Evolutionary conservation across 2,329 filamentous ascomycete species (phyloP), one percentile per base, ranked within the genome.

Genomic region (Cyclaneusma minus): DNA sequence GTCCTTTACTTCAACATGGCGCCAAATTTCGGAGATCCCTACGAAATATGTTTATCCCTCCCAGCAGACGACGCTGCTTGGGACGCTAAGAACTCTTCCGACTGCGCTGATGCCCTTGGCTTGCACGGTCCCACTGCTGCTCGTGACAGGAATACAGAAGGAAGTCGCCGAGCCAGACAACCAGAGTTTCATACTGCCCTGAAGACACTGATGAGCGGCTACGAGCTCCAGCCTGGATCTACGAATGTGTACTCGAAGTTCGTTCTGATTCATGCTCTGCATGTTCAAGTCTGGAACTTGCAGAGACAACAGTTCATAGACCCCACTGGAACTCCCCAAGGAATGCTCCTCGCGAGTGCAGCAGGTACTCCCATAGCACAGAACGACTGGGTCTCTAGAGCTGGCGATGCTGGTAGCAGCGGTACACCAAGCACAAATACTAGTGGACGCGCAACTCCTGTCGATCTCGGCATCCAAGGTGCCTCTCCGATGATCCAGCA

Each of bases 211-310:
- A 56, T 79, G 29, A 62, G 75, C 34, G 62, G 57, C 7, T 61
- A 64, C 35, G 59, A 66, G 24, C 67, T 81, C 28, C 65, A 69
- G 30, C 65, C 68, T 3, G 65, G 69, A 22, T 65, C 64, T 13
- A 82, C 76, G 2, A 83, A 82, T 38, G 54, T 76, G 3, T 78
- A 73, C 40, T 73, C 71, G 18, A 83, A 83, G 42, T 82, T 82
- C 40, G 64, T 83, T 29, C 49, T 83, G 24, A 68, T 83, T 6
- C 77, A 83, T 40, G 68, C 66, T 8, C 54, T 84, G 27, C 60
- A 79, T 29, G 58, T 68, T 5, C 60, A 78, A 35, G 65, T 82
- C 35, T 67, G 59, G 53, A 33, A 27, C 50, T 54, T 28, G 21
- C 62, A 62, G 38, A 58, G 55, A 24, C 55, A 59, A 34, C 39